Percentiles rank a stretch among this genome's conserved stretches.
Conservation (phyloP, 2,329 filamentous ascomycete genomes). For the Colletotrichum orchidophilum region DNA sequence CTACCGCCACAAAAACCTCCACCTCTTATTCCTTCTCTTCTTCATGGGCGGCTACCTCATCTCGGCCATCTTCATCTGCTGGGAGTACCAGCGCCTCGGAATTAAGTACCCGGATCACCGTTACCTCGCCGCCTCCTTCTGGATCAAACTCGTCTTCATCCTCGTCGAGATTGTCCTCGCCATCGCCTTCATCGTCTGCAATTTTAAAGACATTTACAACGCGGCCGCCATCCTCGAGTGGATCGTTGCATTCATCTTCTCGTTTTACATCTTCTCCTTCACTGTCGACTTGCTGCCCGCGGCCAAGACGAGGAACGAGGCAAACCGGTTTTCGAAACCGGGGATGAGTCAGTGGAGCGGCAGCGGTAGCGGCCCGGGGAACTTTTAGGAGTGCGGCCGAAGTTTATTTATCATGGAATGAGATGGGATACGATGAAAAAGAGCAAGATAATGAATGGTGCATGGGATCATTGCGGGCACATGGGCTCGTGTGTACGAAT, state of each 20-base stretch:
- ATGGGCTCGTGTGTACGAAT: neutral
- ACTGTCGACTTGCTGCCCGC: slow-evolving; percentile 88
- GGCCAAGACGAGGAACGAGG: slow-evolving; percentile 63
- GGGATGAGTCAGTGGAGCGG: slow-evolving; percentile 11
- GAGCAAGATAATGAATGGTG: neutral
- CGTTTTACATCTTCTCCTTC: slow-evolving; percentile 88
- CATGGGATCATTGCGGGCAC: too few relatives aligned
- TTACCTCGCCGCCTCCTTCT: slow-evolving; percentile 82
- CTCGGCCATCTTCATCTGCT: slow-evolving; percentile 87
- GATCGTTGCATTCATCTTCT: slow-evolving; percentile 84
- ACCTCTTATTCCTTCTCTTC: slow-evolving; percentile 80
- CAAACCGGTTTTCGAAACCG: slow-evolving; percentile 27
- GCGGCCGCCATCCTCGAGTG: slow-evolving; percentile 82
- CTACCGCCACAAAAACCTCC: slow-evolving; percentile 69
- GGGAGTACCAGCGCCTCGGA: slow-evolving; percentile 88
- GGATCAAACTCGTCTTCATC: slow-evolving; percentile 87
- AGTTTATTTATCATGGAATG: neutral
- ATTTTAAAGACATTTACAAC: slow-evolving; percentile 62
- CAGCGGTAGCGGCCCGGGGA: neutral
- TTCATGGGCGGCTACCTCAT: slow-evolving; percentile 90
- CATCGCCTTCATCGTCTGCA: slow-evolving; percentile 73
- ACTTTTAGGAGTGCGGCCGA: neutral
- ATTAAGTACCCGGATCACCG: slow-evolving; percentile 77
- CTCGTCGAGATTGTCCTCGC: slow-evolving; percentile 79
- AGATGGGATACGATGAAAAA: neutral